Evolutionary conservation across 1,284 basidiomycete species (phyloP).

Genomic region (Heterobasidion occidentale): DNA sequence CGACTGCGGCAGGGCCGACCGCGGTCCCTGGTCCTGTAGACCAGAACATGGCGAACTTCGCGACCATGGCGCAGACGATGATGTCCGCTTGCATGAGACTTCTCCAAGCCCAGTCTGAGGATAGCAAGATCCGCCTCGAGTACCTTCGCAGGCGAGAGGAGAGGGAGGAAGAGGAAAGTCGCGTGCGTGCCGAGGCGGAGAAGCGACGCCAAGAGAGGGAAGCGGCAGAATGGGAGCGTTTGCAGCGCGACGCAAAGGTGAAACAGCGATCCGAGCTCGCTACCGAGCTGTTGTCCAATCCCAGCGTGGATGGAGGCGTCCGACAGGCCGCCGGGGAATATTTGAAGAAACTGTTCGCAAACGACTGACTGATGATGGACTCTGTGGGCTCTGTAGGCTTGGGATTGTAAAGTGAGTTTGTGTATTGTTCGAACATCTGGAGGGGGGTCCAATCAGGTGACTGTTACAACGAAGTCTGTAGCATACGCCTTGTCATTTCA

Average conservation of each 20-base stretch:
- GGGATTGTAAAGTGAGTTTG: too few species aligned
- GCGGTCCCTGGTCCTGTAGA: constrained; percentile 5
- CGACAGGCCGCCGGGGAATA: constrained; percentile 63
- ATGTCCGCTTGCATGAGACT: constrained; percentile 49
- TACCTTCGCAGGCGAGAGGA: constrained; percentile 56
- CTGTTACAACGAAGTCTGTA: too few species aligned
- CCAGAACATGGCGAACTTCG: constrained; percentile 14
- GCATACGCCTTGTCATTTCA: too few species aligned
- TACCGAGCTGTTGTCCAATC: constrained; percentile 50
- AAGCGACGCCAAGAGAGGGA: constrained; percentile 30
- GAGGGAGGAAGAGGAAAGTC: constrained; percentile 49
- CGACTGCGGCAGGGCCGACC: background rate
- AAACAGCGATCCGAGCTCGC: constrained; percentile 59
- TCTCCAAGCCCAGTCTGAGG: constrained; percentile 24
- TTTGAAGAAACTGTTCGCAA: constrained; percentile 46
- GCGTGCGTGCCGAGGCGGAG: constrained; percentile 37
- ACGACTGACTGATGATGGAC: constrained; percentile 7
- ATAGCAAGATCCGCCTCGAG: constrained; percentile 35
- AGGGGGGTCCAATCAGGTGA: too few species aligned
- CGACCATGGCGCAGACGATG: constrained; percentile 41
- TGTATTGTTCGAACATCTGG: too few species aligned
- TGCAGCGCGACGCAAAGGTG: constrained; percentile 37
- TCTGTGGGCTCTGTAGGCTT: background rate
- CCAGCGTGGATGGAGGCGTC: constrained; percentile 43
- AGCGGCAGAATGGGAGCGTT: constrained; percentile 41